A percentile compares a stretch with the other conserved stretches of the same genome.
phyloP scores from a whole-genome alignment of 495 filamentous ascomycete genomes.

The Thermochaetoides thermophila region DNA sequence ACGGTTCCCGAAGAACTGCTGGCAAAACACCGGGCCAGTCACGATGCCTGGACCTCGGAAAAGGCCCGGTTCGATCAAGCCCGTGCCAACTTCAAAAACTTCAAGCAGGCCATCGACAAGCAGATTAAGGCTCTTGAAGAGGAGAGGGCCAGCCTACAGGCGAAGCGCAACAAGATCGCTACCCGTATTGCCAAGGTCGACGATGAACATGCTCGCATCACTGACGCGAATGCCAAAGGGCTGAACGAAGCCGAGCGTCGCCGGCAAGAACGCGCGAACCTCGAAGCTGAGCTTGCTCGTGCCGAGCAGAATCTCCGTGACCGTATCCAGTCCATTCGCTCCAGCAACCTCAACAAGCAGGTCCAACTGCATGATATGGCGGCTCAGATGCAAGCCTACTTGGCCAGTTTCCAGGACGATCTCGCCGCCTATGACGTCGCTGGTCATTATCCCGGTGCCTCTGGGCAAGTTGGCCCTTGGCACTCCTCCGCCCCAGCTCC shows the following conservation, averaged over 20 bases:
- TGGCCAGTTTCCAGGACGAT: constrained; percentile 24
- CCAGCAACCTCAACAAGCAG: constrained; percentile 26
- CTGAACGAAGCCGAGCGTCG: constrained; percentile 61
- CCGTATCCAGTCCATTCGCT: constrained; percentile 21
- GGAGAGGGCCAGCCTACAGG: constrained; percentile 50
- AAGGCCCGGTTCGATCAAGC: constrained; percentile 45
- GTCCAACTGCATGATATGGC: constrained; percentile 26
- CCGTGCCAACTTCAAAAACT: constrained; percentile 43
- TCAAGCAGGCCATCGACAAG: constrained; percentile 48
- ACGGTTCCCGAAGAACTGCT: constrained; percentile 53
- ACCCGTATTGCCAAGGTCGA: constrained; percentile 61
- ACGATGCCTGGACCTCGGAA: constrained; percentile 46
- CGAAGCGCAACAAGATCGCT: constrained; percentile 65
- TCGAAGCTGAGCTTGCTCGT: constrained; percentile 48
- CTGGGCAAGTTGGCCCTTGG: no score
- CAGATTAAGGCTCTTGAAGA: constrained; percentile 48
- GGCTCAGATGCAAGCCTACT: constrained; percentile 23
- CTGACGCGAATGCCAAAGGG: constrained; percentile 59
- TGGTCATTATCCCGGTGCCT: no score
- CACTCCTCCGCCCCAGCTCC: no score
- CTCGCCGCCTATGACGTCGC: constrained; percentile 10
- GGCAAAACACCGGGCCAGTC: constrained; percentile 43
- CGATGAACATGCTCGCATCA: constrained; percentile 63
- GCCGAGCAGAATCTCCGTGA: constrained; percentile 33
- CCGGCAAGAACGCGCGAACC: constrained; percentile 48